phyloP scores from a whole-genome alignment of 345 rosid species.

The Hibiscus mutabilis region DNA sequence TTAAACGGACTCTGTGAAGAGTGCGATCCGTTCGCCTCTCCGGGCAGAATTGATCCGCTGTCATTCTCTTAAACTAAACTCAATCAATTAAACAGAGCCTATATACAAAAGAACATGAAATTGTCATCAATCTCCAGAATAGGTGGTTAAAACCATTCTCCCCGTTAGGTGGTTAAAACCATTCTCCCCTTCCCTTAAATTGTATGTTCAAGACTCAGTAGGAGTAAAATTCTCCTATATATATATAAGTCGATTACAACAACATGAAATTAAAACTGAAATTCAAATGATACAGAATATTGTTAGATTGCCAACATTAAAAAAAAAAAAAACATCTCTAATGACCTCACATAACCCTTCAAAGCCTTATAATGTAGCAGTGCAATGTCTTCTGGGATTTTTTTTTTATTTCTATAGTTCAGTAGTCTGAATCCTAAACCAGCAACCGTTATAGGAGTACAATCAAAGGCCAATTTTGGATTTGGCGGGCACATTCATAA shows the following conservation, averaged over 20 bases:
- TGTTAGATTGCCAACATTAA: constrained; percentile 16
- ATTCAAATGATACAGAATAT: background rate
- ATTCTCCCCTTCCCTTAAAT: no score
- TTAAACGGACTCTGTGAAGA: constrained; percentile 71
- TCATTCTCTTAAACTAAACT: background rate
- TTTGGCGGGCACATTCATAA: background rate
- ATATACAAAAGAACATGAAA: no score
- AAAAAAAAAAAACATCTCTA: background rate
- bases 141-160: no score
- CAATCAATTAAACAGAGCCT: no score
- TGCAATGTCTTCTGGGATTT: background rate
- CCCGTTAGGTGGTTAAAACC: no score
- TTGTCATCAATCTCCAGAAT: no score
- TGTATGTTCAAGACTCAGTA: no score
- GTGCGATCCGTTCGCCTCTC: constrained; percentile 84
- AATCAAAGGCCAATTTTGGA: background rate
- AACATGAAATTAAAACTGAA: constrained; percentile 27
- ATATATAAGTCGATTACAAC: no score
- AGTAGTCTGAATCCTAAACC: background rate
- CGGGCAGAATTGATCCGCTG: constrained; percentile 50
- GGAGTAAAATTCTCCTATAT: no score
- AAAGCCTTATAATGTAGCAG: background rate
- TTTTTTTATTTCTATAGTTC: background rate
- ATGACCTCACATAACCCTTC: background rate
- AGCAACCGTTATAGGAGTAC: background rate